Percentiles rank a stretch among this genome's conserved stretches.
These are phyloP conservation scores for Exidia glandulosa DNA, from an alignment of 768 basidiomycete species.

Conservation along the genomic window DNA sequence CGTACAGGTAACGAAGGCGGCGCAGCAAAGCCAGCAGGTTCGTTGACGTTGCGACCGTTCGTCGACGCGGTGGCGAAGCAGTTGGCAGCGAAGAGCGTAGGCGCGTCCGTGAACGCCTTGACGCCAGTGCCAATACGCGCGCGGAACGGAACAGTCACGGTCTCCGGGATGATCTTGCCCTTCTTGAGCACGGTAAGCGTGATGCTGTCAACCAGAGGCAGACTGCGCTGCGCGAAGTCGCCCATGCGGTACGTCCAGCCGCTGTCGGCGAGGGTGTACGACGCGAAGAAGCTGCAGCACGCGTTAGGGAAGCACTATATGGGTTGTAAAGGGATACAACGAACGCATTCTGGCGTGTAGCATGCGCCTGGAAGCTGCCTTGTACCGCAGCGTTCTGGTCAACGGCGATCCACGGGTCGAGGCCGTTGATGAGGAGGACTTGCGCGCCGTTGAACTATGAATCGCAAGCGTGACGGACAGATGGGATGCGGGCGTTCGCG, in stretches of 20 bases:
- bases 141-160: slow-evolving; percentile 45
- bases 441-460: slow-evolving; percentile 34
- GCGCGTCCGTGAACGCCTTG: slow-evolving; percentile 36
- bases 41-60: slow-evolving; percentile 21
- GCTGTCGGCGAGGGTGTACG: slow-evolving; percentile 15
- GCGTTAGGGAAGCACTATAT: neutral
- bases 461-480: no score
- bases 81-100: slow-evolving; percentile 40
- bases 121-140: slow-evolving; percentile 38
- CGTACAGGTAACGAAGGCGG: no score
- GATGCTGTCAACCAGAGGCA: slow-evolving; percentile 41
- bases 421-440: slow-evolving; percentile 42
- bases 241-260: slow-evolving; percentile 21
- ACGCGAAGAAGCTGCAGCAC: slow-evolving; percentile 22
- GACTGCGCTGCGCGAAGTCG: slow-evolving; percentile 41
- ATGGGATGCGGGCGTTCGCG: no score
- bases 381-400: slow-evolving; percentile 39
- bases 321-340: neutral
- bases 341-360: slow-evolving; percentile 26
- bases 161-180: slow-evolving; percentile 29
- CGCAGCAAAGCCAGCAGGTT: no score
- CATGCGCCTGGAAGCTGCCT: slow-evolving; percentile 42
- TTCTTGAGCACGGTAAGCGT: slow-evolving; percentile 35
- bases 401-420: slow-evolving; percentile 39
- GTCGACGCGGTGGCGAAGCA: slow-evolving; percentile 37